Percentiles rank a stretch among this genome's conserved stretches.
Conservation (phyloP, 768 basidiomycete species). For the Trametes punicea region DNA sequence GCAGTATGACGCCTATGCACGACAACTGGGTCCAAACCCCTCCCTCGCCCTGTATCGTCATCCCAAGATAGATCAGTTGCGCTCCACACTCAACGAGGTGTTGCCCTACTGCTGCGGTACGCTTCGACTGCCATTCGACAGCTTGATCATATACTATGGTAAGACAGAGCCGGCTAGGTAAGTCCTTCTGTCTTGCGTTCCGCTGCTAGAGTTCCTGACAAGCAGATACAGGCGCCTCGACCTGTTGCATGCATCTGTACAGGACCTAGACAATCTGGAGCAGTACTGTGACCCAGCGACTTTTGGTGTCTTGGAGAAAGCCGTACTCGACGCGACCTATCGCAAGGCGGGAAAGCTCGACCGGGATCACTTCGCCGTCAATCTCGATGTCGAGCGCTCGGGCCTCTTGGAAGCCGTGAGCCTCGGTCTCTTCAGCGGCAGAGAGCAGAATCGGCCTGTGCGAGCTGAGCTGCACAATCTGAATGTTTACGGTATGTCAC, state of each 20-base stretch:
- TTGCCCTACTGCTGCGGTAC: conserved; percentile 6
- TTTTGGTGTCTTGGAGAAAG: conserved; percentile 35
- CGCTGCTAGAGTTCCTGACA: not conserved
- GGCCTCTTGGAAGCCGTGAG: conserved; percentile 32
- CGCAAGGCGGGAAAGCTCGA: conserved; percentile 45
- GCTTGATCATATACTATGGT: conserved; percentile 6
- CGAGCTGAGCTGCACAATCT: conserved; percentile 40
- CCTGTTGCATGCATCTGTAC: conserved; percentile 7
- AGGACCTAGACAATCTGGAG: conserved; percentile 27
- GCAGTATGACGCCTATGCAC: not conserved
- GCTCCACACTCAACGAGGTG: not conserved
- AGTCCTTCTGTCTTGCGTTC: not conserved
- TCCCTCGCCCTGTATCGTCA: not conserved
- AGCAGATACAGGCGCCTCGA: conserved; percentile 12
- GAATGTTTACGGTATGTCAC: conserved; percentile 39
- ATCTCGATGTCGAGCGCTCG: conserved; percentile 29
- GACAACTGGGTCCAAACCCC: conserved; percentile 1
- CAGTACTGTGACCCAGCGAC: conserved; percentile 38
- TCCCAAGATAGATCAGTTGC: not conserved
- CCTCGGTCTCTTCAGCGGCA: conserved; percentile 28
- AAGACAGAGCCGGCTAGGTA: conserved; percentile 2
- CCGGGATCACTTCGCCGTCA: conserved; percentile 32
- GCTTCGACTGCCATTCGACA: not conserved
- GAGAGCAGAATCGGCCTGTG: conserved; percentile 21
- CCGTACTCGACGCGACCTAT: conserved; percentile 41